phyloP scores from a whole-genome alignment of 768 basidiomycete species.

The Pisolithus marmoratus region DNA sequence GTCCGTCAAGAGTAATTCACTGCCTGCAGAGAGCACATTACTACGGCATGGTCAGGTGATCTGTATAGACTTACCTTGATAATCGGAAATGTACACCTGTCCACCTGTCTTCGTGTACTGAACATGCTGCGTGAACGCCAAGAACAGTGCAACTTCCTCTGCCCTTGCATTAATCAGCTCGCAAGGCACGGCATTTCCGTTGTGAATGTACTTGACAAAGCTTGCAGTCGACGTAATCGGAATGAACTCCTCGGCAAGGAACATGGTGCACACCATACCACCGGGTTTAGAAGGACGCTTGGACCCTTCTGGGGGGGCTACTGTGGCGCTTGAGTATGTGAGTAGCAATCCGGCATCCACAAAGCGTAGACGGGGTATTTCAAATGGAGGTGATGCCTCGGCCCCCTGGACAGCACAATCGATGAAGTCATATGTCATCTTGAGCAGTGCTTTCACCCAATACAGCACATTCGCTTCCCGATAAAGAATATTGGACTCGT shows the following conservation, averaged over 20 bases:
- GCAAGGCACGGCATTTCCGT: background rate
- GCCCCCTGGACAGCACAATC: background rate
- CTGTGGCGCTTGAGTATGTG: background rate
- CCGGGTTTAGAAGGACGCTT: background rate
- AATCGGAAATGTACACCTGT: too few relatives aligned
- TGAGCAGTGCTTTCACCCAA: constrained; percentile 6
- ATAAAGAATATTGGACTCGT: too few relatives aligned
- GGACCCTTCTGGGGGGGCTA: background rate
- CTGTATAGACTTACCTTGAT: too few relatives aligned
- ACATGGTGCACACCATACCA: background rate
- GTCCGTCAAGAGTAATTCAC: too few relatives aligned
- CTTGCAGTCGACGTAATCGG: too few relatives aligned
- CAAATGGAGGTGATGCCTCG: background rate
- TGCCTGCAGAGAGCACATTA: background rate
- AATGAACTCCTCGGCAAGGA: background rate
- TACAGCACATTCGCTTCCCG: constrained; percentile 1
- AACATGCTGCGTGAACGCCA: background rate
- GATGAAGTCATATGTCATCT: constrained; percentile 6
- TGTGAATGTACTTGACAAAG: too few relatives aligned
- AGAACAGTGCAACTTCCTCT: background rate
- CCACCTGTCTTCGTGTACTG: too few relatives aligned
- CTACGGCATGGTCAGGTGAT: too few relatives aligned
- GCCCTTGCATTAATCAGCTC: background rate
- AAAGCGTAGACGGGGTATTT: constrained; percentile 5
- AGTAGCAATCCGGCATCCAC: constrained; percentile 4